A percentile compares a stretch with the other conserved stretches of the same genome.
Conservation (phyloP, 768 basidiomycete species). For the Leccinum broughii region DNA sequence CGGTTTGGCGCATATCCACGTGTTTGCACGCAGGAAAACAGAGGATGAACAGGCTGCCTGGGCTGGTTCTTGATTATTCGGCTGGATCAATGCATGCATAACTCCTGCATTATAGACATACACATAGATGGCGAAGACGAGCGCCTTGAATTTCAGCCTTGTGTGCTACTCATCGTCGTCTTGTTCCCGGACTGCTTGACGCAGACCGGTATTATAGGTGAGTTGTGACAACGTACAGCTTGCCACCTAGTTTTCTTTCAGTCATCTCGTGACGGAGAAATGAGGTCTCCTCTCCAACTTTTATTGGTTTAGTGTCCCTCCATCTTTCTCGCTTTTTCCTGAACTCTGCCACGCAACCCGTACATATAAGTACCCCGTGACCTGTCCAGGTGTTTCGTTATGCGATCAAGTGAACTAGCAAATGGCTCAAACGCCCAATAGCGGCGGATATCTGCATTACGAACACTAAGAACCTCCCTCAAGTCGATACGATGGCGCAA, state of each 20-base stretch:
- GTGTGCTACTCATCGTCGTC: neutral
- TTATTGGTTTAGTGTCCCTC: neutral
- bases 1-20: constrained; percentile 82
- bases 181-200: neutral
- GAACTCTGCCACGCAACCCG: too few species aligned
- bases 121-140: constrained; percentile 9
- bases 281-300: neutral
- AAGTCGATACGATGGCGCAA: too few species aligned
- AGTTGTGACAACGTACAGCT: neutral
- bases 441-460: too few species aligned
- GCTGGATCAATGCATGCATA: neutral
- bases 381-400: neutral
- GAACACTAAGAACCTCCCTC: too few species aligned
- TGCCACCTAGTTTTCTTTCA: neutral
- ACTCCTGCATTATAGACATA: constrained; percentile 4
- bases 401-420: too few species aligned
- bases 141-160: neutral
- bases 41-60: constrained; percentile 21
- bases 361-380: too few species aligned
- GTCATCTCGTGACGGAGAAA: neutral
- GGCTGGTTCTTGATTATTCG: constrained; percentile 10
- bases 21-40: constrained; percentile 70
- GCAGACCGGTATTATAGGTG: neutral
- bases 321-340: neutral
- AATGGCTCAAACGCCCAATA: too few species aligned